Base-by-base conservation (phyloP, 768 basidiomycete genomes). In the Suillus spraguei region DNA sequence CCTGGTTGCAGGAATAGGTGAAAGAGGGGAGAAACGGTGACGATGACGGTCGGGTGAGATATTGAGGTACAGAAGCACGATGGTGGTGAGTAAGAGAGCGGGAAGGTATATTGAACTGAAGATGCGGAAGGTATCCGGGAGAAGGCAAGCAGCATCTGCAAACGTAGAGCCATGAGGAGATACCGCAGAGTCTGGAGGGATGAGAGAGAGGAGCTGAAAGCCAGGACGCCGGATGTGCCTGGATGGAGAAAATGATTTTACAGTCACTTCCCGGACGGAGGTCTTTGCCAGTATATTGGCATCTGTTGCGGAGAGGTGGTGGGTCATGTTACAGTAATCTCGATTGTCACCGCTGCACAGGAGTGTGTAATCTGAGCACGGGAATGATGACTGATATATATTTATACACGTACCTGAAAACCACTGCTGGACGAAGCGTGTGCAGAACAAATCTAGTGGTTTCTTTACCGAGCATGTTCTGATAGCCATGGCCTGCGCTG, bases 161-260 rank as follows among this genome's bases (percentile, higher is more conserved):
- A 88, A 82, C 1, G 88, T 85, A 36, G 76, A 71, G 32, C 75
- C 64, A 58, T 65, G 58, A 0, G 71, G 64, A n/a, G 74, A 65
- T 10, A 75, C 67, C n/a, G 14, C 59, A 1, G 67, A 67, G 22
- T 67, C 64, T 4, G 80, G 75, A 16, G 80, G 65, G 38, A 87
- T 74, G n/a, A 90, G 78, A 0, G 93, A 90, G 36, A 97, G 80
- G 7, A 97, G 85, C 65, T 96, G 93, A 74, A 96, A 92, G 4
- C 95, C 95, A 3, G 95, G 92, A 39, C 80, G 77, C 28, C 80
- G 80, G 64, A 97, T 88, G 61, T 89, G 89, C 60, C 83, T 83
- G 16, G 87, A 86, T 65, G 87, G 86, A 17, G 92, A 90, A 74
- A 97, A 95, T 0, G 94, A 91, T 74, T 95, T 96, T 63, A 97